Evolutionary conservation across 2,329 filamentous ascomycete genomes (phyloP), one percentile per base, ranked within the genome.

Genomic region (Ascochyta lentis): DNA sequence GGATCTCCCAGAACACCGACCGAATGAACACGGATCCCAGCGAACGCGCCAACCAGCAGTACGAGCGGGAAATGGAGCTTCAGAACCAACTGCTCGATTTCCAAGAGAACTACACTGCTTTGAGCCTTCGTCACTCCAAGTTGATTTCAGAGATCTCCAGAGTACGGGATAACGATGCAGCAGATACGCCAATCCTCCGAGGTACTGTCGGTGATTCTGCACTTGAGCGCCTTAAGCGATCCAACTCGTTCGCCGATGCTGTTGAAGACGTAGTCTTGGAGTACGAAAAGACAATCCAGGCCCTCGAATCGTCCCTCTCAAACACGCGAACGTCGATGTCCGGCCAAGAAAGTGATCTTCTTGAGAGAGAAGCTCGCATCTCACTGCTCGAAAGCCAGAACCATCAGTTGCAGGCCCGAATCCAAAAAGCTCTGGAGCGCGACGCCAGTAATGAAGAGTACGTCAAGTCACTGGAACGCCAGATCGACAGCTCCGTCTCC

Each of bases 231-330:
- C 79, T 98, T 61, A 96, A 97, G 73, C 88, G 95, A 37, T 99
- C 96, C 16, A 96, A 96, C 73, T 96, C 91, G 0, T 98, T 99
- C 72, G 93, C 94, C 1, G 90, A 96, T 72, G 94, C 94, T 26
- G 94, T 99, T 19, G 95, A 99, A 70, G 91, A 96, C 70, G 92
- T 99, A 22, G 92, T 99, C 3, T 80, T 98, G 44, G 95, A 99
- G 77, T 99, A 99, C 72, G 96, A 99, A 75, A 98, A 96, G 82
- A 99, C 96, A 0, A 99, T 99, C 45, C 93, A 98, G 74, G 89
- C 86, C 49, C 84, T 99, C 15, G 95, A 99, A 76, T 88, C 92
- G 46, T 97, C 93, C 1, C 84, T 99, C 13, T 93, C 93, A 0
- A 95, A 87, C 69, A 98, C 95, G 1, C 86, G 95, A 54, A 84